Evolutionary conservation across 352 stramenopile genomes (phyloP), one percentile per base, ranked within the genome.

Genomic region (Phytophthora lateralis): DNA sequence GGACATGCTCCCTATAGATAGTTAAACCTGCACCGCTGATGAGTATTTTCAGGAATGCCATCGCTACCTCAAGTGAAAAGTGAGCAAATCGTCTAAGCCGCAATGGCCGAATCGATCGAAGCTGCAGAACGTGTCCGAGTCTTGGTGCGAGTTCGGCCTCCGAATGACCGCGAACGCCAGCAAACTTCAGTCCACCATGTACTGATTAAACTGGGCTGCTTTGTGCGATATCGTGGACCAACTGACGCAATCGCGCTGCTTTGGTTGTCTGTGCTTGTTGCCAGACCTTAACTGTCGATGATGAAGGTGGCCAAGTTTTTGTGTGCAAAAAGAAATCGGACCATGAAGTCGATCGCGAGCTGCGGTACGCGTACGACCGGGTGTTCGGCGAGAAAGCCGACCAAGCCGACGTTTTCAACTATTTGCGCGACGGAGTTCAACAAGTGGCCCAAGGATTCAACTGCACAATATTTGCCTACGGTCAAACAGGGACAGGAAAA

Each of bases 381-480:
- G 85, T 96, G 11, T 89, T 97, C 39, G 75, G 61, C 3, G 69
- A 80, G 8, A 66, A 66, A 4, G 62, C 80, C 6, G 72, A 63
- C 10, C 90, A 97, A 62, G 57, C 74, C 18, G 78, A 91, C 35
- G 72, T 97, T 6, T 97, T 96, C 48, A 61, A 75, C 9, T 89
- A 93, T 41, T 51, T 91, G 1, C 73, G 76, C 14, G 81, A 89
- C 29, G 74, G 77, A 3, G 80, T 96, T 29, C 77, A 89, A 41
- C 80, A 91, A 53, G 79, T 97, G 6, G 76, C 90, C 2, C 80
- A 94, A 61, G 89, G 89, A 29, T 93, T 91, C 68, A 96, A 97
- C 75, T 94, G 86, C 69, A 97, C 85, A 11, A 92, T 97, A 35
- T 96, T 97, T 66, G 89, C 90, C 2, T 97, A 97, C 56, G 90